Evolutionary conservation across 148 eudicot genomes (phyloP).

Genomic region (Dysphania ambrosioides): DNA sequence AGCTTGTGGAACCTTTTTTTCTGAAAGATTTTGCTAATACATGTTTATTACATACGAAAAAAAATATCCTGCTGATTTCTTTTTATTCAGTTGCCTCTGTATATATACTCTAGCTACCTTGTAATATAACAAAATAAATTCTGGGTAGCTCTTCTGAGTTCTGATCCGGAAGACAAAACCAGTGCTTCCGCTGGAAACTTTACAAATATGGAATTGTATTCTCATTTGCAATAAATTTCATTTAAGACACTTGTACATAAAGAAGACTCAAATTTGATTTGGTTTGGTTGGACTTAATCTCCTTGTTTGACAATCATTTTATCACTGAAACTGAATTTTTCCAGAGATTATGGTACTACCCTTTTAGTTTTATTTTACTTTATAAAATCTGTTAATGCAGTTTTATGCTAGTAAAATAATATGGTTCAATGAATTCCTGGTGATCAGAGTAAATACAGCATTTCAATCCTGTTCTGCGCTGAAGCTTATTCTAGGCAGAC

Average conservation of each 20-base stretch:
- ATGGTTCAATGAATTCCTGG: neutral
- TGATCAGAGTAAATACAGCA: neutral
- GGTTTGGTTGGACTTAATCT: neutral
- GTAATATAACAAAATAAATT: neutral
- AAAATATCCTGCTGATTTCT: neutral
- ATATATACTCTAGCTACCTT: neutral
- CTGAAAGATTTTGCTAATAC: too few relatives aligned
- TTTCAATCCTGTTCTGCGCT: neutral
- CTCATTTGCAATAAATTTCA: neutral
- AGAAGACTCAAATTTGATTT: neutral
- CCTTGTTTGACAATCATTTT: neutral
- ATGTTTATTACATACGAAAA: neutral
- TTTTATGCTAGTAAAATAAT: neutral
- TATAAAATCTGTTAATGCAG: neutral
- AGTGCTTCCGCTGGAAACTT: neutral
- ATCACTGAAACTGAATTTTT: neutral
- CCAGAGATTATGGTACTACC: neutral
- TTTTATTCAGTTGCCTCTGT: neutral
- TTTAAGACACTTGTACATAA: neutral
- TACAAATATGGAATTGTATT: neutral
- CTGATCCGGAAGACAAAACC: neutral
- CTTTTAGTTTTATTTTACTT: neutral
- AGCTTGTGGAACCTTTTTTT: too few relatives aligned
- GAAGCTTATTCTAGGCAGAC: neutral
- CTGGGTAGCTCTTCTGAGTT: neutral